Conservation (phyloP, 192 early-diverging fungal species). For the Funneliformis mosseae region DNA sequence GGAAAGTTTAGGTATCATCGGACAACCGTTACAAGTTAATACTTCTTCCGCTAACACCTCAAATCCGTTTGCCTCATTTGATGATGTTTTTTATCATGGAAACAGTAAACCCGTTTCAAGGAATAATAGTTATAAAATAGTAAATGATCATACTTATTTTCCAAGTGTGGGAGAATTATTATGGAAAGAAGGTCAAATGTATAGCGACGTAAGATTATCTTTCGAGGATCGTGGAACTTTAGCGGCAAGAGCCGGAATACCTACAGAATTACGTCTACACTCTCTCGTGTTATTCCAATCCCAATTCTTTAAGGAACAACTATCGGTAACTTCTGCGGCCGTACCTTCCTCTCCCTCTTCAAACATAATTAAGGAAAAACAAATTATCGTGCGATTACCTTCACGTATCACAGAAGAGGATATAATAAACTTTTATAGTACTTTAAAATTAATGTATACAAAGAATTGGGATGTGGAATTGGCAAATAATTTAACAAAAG, state of each 20-base stretch:
- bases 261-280: constrained; percentile 33
- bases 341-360: not conserved
- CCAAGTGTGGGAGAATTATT: constrained; percentile 35
- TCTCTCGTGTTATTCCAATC: constrained; percentile 37
- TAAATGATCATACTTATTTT: not conserved
- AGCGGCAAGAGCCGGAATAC: constrained; percentile 24
- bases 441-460: constrained; percentile 41
- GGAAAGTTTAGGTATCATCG: not conserved
- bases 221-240: constrained; percentile 32
- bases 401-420: constrained; percentile 30
- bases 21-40: not conserved
- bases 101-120: not conserved
- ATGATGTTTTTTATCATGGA: not conserved
- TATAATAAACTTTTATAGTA: constrained; percentile 35
- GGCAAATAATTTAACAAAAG: constrained; percentile 32
- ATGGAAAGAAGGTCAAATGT: constrained; percentile 31
- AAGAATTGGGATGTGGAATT: constrained; percentile 35
- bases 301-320: constrained; percentile 36
- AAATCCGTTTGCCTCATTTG: not conserved
- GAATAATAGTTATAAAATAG: not conserved
- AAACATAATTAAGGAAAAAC: constrained; percentile 20
- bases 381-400: constrained; percentile 32
- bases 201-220: constrained; percentile 39
- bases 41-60: not conserved
- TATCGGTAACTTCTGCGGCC: constrained; percentile 13